These are phyloP conservation scores for Ceratobasidium sp. DNA, from an alignment of 1,284 basidiomycete species.

Conservation along the genomic window DNA sequence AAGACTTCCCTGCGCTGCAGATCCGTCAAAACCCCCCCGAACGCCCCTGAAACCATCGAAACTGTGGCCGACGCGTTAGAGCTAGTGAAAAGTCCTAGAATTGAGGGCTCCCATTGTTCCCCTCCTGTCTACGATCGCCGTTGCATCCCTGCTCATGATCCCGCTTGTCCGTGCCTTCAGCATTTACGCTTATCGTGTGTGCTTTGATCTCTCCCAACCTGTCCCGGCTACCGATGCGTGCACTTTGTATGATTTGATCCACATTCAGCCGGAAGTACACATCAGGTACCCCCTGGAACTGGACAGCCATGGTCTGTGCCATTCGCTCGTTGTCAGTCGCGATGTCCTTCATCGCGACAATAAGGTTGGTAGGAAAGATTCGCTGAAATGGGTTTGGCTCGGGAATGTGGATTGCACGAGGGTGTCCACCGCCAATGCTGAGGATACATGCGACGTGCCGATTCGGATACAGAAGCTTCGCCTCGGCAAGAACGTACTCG, in stretches of 20 bases:
- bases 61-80: too few relatives aligned
- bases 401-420: background rate
- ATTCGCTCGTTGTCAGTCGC: constrained; percentile 26
- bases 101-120: too few relatives aligned
- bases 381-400: background rate
- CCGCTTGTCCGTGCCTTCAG: background rate
- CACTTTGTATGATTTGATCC: constrained; percentile 12
- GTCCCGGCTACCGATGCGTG: background rate
- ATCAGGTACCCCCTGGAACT: background rate
- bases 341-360: constrained; percentile 4
- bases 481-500: constrained; percentile 21
- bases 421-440: constrained; percentile 21
- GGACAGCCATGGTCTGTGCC: constrained; percentile 2
- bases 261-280: constrained; percentile 32
- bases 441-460: constrained; percentile 13
- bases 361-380: background rate
- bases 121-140: background rate
- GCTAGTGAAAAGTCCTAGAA: too few relatives aligned
- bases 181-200: constrained; percentile 6
- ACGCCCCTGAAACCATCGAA: too few relatives aligned
- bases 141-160: background rate
- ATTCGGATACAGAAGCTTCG: constrained; percentile 1
- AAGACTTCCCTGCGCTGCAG: too few relatives aligned
- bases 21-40: too few relatives aligned
- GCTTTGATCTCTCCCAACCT: constrained; percentile 14